phyloP scores from a whole-genome alignment of 306 rosid species.

The Rosa multiflora region DNA sequence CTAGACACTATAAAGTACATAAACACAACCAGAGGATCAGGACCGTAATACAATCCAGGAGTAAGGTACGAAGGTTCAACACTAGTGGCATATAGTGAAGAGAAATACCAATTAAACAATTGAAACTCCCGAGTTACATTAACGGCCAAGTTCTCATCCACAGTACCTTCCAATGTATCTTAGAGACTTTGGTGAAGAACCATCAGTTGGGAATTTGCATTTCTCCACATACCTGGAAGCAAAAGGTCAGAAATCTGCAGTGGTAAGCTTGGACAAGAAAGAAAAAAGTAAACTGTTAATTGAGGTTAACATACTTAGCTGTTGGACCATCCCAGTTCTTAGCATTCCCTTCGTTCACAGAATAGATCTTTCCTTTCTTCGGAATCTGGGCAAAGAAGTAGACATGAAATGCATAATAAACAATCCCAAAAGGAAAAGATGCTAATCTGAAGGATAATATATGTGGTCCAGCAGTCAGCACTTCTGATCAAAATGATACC shows the following conservation, averaged over 20 bases:
- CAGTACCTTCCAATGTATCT: constrained; percentile 94
- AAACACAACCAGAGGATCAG: neutral
- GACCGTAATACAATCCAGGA: neutral
- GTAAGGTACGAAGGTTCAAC: neutral
- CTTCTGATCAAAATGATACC: too few species aligned
- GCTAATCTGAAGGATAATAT: constrained; percentile 21
- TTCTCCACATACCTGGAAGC: constrained; percentile 65
- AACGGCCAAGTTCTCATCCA: constrained; percentile 6
- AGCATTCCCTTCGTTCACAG: constrained; percentile 99
- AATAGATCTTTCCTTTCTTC: constrained; percentile 85
- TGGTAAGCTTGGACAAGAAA: neutral
- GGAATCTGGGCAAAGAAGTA: constrained; percentile 63
- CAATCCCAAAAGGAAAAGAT: constrained; percentile 4
- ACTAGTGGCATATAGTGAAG: neutral
- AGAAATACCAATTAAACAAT: neutral
- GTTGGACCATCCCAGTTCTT: constrained; percentile 96
- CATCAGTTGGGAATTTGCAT: constrained; percentile 91
- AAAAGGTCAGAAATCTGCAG: constrained; percentile 21
- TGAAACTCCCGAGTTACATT: neutral
- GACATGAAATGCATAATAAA: constrained; percentile 16
- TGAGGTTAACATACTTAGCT: constrained; percentile 49
- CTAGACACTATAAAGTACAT: neutral
- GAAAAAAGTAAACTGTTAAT: constrained; percentile 8
- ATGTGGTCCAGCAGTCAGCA: too few species aligned
- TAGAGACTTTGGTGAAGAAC: constrained; percentile 84